Evolutionary conservation across 169 alveolate species (phyloP), one percentile per base, ranked within the genome.

Genomic region (Toxoplasma gondii): DNA sequence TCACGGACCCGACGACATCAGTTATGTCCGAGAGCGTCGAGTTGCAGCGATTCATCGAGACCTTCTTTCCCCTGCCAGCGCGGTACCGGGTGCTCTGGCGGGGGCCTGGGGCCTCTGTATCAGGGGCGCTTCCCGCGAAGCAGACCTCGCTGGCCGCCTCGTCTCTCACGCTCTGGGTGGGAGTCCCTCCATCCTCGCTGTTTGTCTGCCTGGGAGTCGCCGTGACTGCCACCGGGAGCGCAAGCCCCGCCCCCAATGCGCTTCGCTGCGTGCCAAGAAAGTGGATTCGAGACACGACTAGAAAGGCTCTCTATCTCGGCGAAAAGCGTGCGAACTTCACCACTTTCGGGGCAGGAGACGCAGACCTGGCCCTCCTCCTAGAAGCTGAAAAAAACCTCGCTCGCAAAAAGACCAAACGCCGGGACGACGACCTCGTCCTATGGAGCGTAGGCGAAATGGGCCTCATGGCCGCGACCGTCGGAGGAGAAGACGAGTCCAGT

Each of bases 401-500:
- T 7, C 86, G 49, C 22, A n/a, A 78, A 36, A 12, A 12, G 2
- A n/a, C 86, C 86, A 19, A 78, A 19, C 39, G 86, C 39, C 39
- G 86, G 27, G n/a, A 78, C 49, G 86, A 78, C 39, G 39, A 38
- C 45, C 91, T 91, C 45, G 58, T 82, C 10, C 94, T 91, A 16
- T 91, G 94, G 94, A 70, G 70, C 49, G 94, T 91, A n/a, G 94
- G 94, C 24, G 81, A 69, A n/a, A 91, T 91, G 94, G 82, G 70
- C n/a, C 91, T 91, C 5, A 83, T 91, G 83, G 94, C 90, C 17
- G 94, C 82, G 34, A 81, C 94, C 4, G 36, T 45, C 58, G 91
- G 69, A 54, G 81, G 83, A 0, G 86, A 70, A 34, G 91, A 91
- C 29, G 94, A 82, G n/a, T 22, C 74, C 31, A 64, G 7, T 4